phyloP scores from a whole-genome alignment of 176 grass and related monocot genomes.

The Dactylis glomerata region DNA sequence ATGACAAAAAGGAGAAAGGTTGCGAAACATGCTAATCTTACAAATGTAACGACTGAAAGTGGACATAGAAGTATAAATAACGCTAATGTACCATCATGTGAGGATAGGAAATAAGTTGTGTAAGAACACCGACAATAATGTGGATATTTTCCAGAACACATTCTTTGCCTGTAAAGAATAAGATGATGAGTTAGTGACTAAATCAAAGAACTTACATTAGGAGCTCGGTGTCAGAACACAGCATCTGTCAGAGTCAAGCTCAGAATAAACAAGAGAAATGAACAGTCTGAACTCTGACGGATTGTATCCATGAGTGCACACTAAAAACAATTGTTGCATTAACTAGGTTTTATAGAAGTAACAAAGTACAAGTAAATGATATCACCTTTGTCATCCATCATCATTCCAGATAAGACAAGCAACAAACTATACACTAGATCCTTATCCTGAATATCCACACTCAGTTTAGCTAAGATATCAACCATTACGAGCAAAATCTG shows the following conservation, averaged over 20 bases:
- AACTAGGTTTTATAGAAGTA: not conserved
- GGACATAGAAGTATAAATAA: slow-evolving; percentile 5
- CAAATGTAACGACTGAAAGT: slow-evolving; percentile 17
- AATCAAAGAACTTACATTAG: slow-evolving; percentile 13
- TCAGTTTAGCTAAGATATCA: slow-evolving; percentile 67
- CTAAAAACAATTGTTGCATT: not conserved
- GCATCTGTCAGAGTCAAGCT: not conserved
- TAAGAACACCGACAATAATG: slow-evolving; percentile 52
- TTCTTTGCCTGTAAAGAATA: slow-evolving; percentile 64
- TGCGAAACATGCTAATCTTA: slow-evolving; percentile 24
- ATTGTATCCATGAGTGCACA: not conserved
- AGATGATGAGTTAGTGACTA: not conserved
- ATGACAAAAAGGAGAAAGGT: slow-evolving; percentile 26
- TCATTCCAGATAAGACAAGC: slow-evolving; percentile 83
- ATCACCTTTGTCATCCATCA: slow-evolving; percentile 90
- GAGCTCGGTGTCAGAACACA: not conserved
- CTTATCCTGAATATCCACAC: slow-evolving; percentile 56
- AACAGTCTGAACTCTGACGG: not conserved
- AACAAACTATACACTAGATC: slow-evolving; percentile 78
- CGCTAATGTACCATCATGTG: slow-evolving; percentile 73
- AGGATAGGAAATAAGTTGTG: slow-evolving; percentile 68
- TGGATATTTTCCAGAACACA: slow-evolving; percentile 70
- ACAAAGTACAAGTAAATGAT: slow-evolving; percentile 29
- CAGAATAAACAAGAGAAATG: slow-evolving; percentile 29
- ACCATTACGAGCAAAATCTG: slow-evolving; percentile 72